Conservation (phyloP, 768 basidiomycete genomes). For the Gloeopeniophorella convolvens region DNA sequence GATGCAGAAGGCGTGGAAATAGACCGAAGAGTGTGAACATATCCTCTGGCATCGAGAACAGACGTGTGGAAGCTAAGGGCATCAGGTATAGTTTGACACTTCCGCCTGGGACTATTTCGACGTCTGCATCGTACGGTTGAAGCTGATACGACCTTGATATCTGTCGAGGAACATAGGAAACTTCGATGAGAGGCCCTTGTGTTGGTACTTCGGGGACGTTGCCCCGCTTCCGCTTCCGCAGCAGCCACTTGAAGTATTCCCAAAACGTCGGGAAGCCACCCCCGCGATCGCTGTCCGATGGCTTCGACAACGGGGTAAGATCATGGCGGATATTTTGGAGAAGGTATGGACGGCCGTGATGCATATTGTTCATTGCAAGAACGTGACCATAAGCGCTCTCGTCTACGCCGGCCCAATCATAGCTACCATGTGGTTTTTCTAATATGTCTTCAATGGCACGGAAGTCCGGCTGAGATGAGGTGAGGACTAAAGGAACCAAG, state of each 20-base stretch:
- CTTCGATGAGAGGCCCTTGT: slow-evolving; percentile 61
- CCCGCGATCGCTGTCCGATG: slow-evolving; percentile 46
- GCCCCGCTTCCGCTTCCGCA: slow-evolving; percentile 47
- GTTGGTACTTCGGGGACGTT: slow-evolving; percentile 38
- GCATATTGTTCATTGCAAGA: slow-evolving; percentile 49
- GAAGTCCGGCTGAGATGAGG: slow-evolving; percentile 47
- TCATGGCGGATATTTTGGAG: slow-evolving; percentile 57
- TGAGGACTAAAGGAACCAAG: slow-evolving; percentile 55
- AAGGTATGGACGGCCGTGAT: slow-evolving; percentile 48
- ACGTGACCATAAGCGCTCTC: slow-evolving; percentile 44
- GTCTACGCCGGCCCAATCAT: slow-evolving; percentile 49
- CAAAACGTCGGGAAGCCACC: slow-evolving; percentile 43
- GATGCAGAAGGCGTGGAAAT: slow-evolving; percentile 63
- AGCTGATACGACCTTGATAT: slow-evolving; percentile 29
- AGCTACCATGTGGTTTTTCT: slow-evolving; percentile 40
- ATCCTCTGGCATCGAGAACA: slow-evolving; percentile 46
- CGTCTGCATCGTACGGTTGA: slow-evolving; percentile 29
- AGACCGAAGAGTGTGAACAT: slow-evolving; percentile 35
- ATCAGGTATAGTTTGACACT: slow-evolving; percentile 27
- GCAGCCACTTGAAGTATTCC: slow-evolving; percentile 47
- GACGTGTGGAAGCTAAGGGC: slow-evolving; percentile 43
- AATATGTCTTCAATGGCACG: slow-evolving; percentile 45
- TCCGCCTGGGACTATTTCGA: neutral
- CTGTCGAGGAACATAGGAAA: slow-evolving; percentile 36
- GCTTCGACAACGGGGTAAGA: slow-evolving; percentile 56